phyloP scores from a whole-genome alignment of 768 basidiomycete species.

The Podaxis carcinomalis region DNA sequence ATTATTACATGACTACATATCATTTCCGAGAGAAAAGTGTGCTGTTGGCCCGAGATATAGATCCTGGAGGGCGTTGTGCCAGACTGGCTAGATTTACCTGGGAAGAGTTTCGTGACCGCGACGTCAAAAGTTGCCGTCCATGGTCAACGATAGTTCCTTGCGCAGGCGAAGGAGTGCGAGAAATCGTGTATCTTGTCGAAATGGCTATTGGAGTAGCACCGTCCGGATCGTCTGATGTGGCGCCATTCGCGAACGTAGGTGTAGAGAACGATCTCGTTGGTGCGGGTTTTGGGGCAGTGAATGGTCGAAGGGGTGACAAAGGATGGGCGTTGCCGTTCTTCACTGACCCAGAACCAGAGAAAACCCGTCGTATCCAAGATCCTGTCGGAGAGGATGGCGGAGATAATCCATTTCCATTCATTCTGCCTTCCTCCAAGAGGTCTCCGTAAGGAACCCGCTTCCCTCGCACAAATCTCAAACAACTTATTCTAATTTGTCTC shows the following conservation, averaged over 20 bases:
- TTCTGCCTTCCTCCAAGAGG: slow-evolving; percentile 50
- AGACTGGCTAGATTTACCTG: slow-evolving; percentile 58
- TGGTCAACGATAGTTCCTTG: slow-evolving; percentile 34
- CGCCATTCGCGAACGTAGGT: background rate
- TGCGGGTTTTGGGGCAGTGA: background rate
- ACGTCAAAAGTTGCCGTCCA: slow-evolving; percentile 35
- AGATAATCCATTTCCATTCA: slow-evolving; percentile 23
- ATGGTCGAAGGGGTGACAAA: slow-evolving; percentile 13
- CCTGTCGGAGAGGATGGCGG: slow-evolving; percentile 28
- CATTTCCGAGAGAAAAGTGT: background rate
- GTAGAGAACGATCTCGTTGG: background rate
- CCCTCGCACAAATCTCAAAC: slow-evolving; percentile 39
- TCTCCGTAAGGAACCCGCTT: slow-evolving; percentile 34
- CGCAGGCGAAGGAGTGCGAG: slow-evolving; percentile 47
- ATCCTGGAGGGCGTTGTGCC: slow-evolving; percentile 35
- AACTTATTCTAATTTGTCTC: slow-evolving; percentile 43
- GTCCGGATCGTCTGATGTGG: background rate
- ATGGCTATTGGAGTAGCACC: slow-evolving; percentile 22
- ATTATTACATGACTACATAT: background rate
- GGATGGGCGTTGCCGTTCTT: slow-evolving; percentile 4
- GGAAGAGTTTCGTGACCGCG: slow-evolving; percentile 66
- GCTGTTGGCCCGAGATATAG: background rate
- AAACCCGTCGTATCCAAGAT: slow-evolving; percentile 30
- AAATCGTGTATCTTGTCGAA: slow-evolving; percentile 34
- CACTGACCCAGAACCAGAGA: slow-evolving; percentile 16